Base-by-base conservation (phyloP, 2,329 filamentous ascomycete genomes). In the Cladosporium sp. region DNA sequence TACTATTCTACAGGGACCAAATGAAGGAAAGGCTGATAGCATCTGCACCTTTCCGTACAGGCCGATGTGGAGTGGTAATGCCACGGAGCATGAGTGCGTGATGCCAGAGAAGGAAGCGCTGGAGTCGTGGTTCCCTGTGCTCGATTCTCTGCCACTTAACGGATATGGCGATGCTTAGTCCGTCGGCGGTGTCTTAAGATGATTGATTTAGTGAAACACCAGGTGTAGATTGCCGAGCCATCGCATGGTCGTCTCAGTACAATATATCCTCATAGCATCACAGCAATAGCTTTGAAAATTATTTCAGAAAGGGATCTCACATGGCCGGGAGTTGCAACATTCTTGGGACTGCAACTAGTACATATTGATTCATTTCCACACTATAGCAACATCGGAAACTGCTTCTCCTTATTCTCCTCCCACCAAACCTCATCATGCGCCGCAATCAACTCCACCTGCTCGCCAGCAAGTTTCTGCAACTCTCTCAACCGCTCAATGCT, bases 361-460 rank as follows among this genome's bases (percentile, higher is more conserved):
- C n/a, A n/a, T n/a, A n/a, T n/a, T n/a, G n/a, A n/a, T n/a, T 28
- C 25, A 28, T 28, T 28, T 28, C 4, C 25, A 4, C 12, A 22
- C 24, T 9, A 57, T 4, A 57, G 28, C 3, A 57, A 25, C 55
- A 57, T 45, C 15, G 66, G 66, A 53, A 68, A 69, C 10, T 40
- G 56, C 55, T 44, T 61, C 3, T 53, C 24, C 51, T 58, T 58
- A 54, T 65, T 61, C 53, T 32, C 53, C 61, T 76, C 74, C 60
- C 71, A 74, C 79, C 79, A 82, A 1, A 57, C 72, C 51, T 68
- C 72, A 66, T 81, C 79, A 73, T 82, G 79, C 57, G 79, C 79
- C 7, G 80, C 74, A 48, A 82, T 70, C 20, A 81, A 68, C 67
- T 82, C 79, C 5, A 81, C 75, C 1, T 75, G 71, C n/a, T 69